These are phyloP conservation scores for Gynandropsis gynandra DNA, from an alignment of 345 rosid genomes.

Conservation along the genomic window DNA sequence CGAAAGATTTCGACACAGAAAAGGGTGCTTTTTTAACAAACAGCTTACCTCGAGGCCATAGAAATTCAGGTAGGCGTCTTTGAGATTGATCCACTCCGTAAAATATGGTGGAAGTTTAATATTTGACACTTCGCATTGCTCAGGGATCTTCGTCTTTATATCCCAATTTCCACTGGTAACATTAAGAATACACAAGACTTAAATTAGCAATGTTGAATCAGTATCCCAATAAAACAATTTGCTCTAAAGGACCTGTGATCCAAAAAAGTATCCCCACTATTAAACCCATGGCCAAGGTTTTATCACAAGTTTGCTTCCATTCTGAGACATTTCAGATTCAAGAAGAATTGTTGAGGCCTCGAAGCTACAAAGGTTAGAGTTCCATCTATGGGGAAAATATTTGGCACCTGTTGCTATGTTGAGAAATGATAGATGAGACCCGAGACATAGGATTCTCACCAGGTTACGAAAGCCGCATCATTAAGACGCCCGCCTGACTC, in stretches of 20 bases:
- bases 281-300: no score
- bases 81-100: constrained; percentile 88
- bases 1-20: constrained; percentile 5
- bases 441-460: constrained; percentile 39
- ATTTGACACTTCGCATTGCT: constrained; percentile 60
- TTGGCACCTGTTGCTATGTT: neutral
- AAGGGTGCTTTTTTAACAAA: neutral
- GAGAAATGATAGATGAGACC: constrained; percentile 2
- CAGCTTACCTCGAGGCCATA: constrained; percentile 52
- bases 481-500: constrained; percentile 43
- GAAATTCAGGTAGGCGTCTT: constrained; percentile 74
- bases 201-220: constrained; percentile 21
- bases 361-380: neutral
- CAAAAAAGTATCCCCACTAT: no score
- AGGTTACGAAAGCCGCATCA: constrained; percentile 79
- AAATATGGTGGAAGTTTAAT: constrained; percentile 74
- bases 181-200: constrained; percentile 16
- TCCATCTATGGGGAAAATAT: neutral
- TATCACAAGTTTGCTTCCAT: no score
- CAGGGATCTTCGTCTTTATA: constrained; percentile 81
- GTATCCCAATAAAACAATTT: constrained; percentile 4
- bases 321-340: no score
- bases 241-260: neutral
- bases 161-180: constrained; percentile 88
- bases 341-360: no score